Conservation (phyloP, 306 rosid species). For the Astragalus glycyphyllos region DNA sequence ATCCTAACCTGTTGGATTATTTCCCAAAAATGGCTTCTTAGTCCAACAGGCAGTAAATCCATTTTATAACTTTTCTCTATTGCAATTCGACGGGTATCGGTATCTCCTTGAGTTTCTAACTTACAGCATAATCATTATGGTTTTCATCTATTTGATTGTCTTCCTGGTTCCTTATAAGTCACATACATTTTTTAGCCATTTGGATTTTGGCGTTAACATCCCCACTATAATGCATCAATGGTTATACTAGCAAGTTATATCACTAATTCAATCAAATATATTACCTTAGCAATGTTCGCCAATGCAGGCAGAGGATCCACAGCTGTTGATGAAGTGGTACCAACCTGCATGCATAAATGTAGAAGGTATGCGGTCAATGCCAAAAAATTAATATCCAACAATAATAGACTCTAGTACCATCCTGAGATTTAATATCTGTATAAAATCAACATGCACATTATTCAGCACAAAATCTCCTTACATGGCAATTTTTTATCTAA, state of each 20-base stretch:
- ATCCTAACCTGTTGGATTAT: neutral
- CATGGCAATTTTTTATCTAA: conserved; percentile 18
- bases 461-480: conserved; percentile 16
- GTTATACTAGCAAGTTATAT: conserved; percentile 20
- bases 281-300: conserved; percentile 78
- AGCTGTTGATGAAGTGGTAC: conserved; percentile 95
- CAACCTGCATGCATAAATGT: conserved; percentile 61
- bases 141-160: conserved; percentile 28
- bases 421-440: conserved; percentile 12
- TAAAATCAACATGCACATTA: conserved; percentile 11
- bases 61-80: neutral
- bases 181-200: neutral
- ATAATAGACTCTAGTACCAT: neutral
- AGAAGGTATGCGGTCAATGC: conserved; percentile 30
- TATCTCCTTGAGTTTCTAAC: conserved; percentile 18
- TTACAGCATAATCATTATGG: conserved; percentile 18
- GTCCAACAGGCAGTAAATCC: conserved; percentile 5
- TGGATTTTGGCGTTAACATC: conserved; percentile 6
- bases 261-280: conserved; percentile 30
- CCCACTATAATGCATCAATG: conserved; percentile 25
- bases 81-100: neutral
- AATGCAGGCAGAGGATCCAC: conserved; percentile 80
- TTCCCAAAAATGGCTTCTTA: conserved; percentile 9
- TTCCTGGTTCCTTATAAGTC: conserved; percentile 20
- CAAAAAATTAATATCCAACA: conserved; percentile 12